Conservation (phyloP, 179 eudicot genomes). For the Sideroxylon spinosum region DNA sequence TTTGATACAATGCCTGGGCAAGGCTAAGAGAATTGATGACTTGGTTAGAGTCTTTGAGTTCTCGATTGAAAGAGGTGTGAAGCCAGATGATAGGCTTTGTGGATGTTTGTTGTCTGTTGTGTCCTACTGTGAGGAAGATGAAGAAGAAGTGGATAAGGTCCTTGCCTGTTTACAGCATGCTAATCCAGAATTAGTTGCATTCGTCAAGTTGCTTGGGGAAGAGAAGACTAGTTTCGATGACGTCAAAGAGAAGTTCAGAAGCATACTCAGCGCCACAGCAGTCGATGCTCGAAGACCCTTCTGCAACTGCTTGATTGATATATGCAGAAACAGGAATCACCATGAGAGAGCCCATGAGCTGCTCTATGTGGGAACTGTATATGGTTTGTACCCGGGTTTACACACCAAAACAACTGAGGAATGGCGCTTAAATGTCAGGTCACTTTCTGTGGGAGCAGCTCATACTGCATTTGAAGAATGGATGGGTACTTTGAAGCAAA, state of each 20-base stretch:
- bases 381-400: slow-evolving; percentile 84
- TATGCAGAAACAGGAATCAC: slow-evolving; percentile 55
- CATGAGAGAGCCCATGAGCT: slow-evolving; percentile 81
- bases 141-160: slow-evolving; percentile 57
- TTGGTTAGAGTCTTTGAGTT: slow-evolving; percentile 61
- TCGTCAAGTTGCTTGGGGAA: slow-evolving; percentile 43
- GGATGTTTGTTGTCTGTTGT: slow-evolving; percentile 83
- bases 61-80: slow-evolving; percentile 55
- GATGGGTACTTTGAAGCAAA: slow-evolving; percentile 60
- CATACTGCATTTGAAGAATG: slow-evolving; percentile 92
- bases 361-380: slow-evolving; percentile 58
- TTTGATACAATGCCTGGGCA: slow-evolving; percentile 88
- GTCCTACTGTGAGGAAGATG: slow-evolving; percentile 50
- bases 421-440: slow-evolving; percentile 83
- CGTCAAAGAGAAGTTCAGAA: slow-evolving; percentile 63
- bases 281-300: slow-evolving; percentile 76
- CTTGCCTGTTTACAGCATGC: slow-evolving; percentile 57
- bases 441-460: slow-evolving; percentile 90
- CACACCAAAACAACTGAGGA: slow-evolving; percentile 73
- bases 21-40: slow-evolving; percentile 66
- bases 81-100: slow-evolving; percentile 82
- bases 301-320: slow-evolving; percentile 91
- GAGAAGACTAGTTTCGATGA: slow-evolving; percentile 40
- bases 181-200: slow-evolving; percentile 60
- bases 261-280: slow-evolving; percentile 48